A percentile compares a stretch with the other conserved stretches of the same genome.
Conservation (phyloP, 2,329 filamentous ascomycete species). For the Pseudogymnoascus destructans region DNA sequence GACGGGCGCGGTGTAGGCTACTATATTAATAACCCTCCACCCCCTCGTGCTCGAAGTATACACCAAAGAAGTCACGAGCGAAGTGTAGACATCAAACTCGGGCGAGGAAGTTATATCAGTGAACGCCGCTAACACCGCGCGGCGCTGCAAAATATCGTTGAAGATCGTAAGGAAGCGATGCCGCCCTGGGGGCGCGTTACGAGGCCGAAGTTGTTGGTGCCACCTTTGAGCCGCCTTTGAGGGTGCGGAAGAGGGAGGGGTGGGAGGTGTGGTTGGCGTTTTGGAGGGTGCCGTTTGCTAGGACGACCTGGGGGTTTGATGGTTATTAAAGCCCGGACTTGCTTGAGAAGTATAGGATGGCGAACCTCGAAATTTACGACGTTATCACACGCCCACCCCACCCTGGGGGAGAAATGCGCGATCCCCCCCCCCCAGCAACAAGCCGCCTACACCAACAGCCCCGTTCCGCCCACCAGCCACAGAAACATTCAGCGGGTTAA, state of each 20-base stretch:
- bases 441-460: background rate
- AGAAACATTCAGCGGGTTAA: background rate
- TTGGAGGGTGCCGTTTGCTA: conserved; percentile 10
- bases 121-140: background rate
- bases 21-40: background rate
- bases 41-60: background rate
- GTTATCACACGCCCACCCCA: conserved; percentile 8
- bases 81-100: conserved; percentile 3
- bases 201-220: conserved; percentile 24
- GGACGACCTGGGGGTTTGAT: conserved; percentile 12
- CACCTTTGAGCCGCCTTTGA: conserved; percentile 26
- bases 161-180: background rate
- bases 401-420: background rate
- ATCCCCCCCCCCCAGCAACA: background rate
- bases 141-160: background rate
- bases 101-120: background rate
- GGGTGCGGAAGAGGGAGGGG: conserved; percentile 22
- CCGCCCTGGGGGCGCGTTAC: conserved; percentile 18
- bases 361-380: conserved; percentile 5
- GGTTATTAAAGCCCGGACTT: too few species aligned
- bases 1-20: background rate
- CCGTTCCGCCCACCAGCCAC: conserved; percentile 8
- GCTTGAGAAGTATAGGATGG: too few species aligned
- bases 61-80: background rate
- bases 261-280: conserved; percentile 9